Evolutionary conservation across 2,329 filamentous ascomycete species (phyloP).

Genomic region (Colletotrichum lupini): DNA sequence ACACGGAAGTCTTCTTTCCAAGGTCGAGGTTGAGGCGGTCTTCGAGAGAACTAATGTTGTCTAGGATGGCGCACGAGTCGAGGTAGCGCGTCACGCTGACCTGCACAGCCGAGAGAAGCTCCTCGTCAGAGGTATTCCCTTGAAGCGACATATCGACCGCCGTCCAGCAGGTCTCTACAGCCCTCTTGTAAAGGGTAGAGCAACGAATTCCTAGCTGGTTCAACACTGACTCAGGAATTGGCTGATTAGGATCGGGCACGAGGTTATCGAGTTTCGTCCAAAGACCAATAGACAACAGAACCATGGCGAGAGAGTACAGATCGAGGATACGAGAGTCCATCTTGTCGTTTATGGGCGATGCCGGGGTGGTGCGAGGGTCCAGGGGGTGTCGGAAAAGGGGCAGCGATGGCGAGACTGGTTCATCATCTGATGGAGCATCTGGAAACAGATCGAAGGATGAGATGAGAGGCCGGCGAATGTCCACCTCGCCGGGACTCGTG

Average conservation of each 20-base stretch:
- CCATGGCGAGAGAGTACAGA: constrained; percentile 78
- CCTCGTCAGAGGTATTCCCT: constrained; percentile 58
- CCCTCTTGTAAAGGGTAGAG: constrained; percentile 80
- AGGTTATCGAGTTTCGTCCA: constrained; percentile 75
- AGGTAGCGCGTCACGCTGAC: constrained; percentile 67
- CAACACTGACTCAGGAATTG: constrained; percentile 70
- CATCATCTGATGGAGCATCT: constrained; percentile 51
- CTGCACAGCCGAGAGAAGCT: constrained; percentile 65
- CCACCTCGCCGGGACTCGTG: constrained; percentile 58
- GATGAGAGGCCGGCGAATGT: constrained; percentile 76
- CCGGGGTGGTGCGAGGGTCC: constrained; percentile 63
- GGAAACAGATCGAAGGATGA: constrained; percentile 82
- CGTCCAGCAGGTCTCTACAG: constrained; percentile 76
- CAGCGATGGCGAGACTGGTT: constrained; percentile 42
- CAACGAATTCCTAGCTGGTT: constrained; percentile 74
- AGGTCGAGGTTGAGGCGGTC: constrained; percentile 63
- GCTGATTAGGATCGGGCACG: constrained; percentile 54
- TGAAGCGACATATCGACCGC: constrained; percentile 73
- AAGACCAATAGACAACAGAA: constrained; percentile 79
- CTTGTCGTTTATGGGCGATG: constrained; percentile 59
- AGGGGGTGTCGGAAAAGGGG: constrained; percentile 75
- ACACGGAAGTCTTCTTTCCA: constrained; percentile 38
- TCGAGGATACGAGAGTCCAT: constrained; percentile 71
- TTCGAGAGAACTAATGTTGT: constrained; percentile 67
- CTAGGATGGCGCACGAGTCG: constrained; percentile 71